Base-by-base conservation (phyloP, 2,329 filamentous ascomycete species). In the Coleophoma crateriformis region DNA sequence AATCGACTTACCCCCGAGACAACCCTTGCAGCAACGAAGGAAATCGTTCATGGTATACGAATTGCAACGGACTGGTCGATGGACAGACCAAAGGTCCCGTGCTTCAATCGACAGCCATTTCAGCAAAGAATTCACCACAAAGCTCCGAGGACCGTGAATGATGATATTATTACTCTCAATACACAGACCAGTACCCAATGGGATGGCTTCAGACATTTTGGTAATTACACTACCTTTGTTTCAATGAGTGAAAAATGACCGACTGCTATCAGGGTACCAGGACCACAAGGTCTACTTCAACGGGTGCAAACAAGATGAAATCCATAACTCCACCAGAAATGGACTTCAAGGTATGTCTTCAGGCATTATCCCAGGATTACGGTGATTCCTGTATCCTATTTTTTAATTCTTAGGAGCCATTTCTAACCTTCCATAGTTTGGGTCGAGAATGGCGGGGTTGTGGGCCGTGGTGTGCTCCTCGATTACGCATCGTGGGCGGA, bases 401-500 rank as follows among this genome's bases (percentile, higher is more conserved):
- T 10, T 10, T 19, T 15, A 46, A 43, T 27, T 27, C 8, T 27
- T 10, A 57, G 54, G 7, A 53, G 56, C 0, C 64, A 64, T 33
- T 65, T 61, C 58, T 53, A 13, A 62, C 57, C 58, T 60, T 2
- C 33, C 6, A 14, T 55, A 72, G 56, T 67, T 44, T 70, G 68
- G 67, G 56, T 58, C n/a, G 59, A 68, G 33, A 57, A 64, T 11
- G 74, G 74, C 33, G 74, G 74, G 34, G 69, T 79, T 7, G 72
- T 72, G 2, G 76, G 75, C 3, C 69, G 77, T 1, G 76, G 75
- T 17, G 66, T 79, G 2, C 64, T 80, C 0, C 62, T 79, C 0
- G 80, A 84, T 60, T 82, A 75, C 48, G 71, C 69, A 45, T 56
- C 65, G 10, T 88, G 84, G 75, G 81, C 83, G 2, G 70, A 71